Conservation (phyloP, 495 filamentous ascomycete species). For the Annulohypoxylon stygium region DNA sequence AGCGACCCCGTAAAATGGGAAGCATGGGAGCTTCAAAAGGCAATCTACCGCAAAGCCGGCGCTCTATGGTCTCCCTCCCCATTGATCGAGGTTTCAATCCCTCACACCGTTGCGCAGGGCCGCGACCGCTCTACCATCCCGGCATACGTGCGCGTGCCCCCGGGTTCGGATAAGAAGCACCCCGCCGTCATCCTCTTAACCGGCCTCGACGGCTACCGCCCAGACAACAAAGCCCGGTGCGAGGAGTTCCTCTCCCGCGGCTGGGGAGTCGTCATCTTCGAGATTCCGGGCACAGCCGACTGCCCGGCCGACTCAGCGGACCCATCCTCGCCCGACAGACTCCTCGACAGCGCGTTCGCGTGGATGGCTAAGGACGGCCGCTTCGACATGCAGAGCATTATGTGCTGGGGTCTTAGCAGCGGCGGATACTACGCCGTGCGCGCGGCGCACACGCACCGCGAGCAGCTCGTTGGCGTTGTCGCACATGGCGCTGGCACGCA, state of each 20-base stretch:
- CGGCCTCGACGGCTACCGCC: conserved; percentile 82
- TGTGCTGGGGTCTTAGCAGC: conserved; percentile 78
- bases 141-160: conserved; percentile 72
- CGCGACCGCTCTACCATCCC: conserved; percentile 71
- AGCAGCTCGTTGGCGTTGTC: conserved; percentile 69
- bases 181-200: conserved; percentile 79
- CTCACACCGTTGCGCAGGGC: conserved; percentile 64
- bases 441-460: conserved; percentile 76
- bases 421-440: conserved; percentile 84
- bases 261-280: conserved; percentile 72
- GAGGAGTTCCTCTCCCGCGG: conserved; percentile 73
- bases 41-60: conserved; percentile 71
- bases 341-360: conserved; percentile 75
- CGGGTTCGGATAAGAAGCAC: conserved; percentile 46
- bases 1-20: conserved; percentile 64
- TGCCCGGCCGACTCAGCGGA: conserved; percentile 73
- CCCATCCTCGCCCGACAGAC: conserved; percentile 62
- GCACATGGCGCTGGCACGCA: conserved; percentile 80
- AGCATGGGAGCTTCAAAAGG: conserved; percentile 78
- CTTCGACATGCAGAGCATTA: conserved; percentile 73
- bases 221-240: conserved; percentile 79
- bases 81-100: conserved; percentile 71
- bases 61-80: conserved; percentile 65
- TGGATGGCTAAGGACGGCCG: conserved; percentile 71
- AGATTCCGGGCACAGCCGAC: conserved; percentile 86